Evolutionary conservation across 2,329 filamentous ascomycete genomes (phyloP), one percentile per base, ranked within the genome.

Genomic region (Boeremia lycopersici): DNA sequence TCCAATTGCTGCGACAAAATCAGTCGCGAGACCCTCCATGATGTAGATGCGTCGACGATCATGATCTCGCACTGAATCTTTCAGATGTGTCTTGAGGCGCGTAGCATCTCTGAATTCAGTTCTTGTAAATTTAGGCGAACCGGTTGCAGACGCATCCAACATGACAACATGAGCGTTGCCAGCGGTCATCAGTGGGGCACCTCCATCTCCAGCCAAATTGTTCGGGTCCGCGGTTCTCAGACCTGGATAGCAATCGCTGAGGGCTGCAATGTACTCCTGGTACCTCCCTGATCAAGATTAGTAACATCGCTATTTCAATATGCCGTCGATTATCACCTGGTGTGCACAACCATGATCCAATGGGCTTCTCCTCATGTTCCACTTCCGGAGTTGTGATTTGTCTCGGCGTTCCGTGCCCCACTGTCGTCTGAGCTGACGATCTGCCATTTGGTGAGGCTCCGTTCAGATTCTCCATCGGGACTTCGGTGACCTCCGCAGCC

Each of bases 21-120:
- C 69, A n/a, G 59, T 62, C 1, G 66, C 69, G 4, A 73, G 45
- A 0, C 71, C 70, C 51, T 74, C 71, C 68, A 74, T 69, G 12
- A 74, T 57, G 25, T 73, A 74, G 4, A 74, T 68, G 2, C 70
- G 56, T 47, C 65, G 56, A 4, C 46, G 53, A 7, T 56, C 48
- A 31, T 65, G 62, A 2, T 61, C 34, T 29, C 49, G 46, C 6
- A 34, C 26, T 1, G 56, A 47, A 1, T 19, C 25, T 11, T 53
- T 3, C 13, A 72, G 63, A 41, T 71, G 64, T 10, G 39, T 45
- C 19, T 44, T 34, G 4, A 73, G 62, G 2, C 66, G 51, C 13
- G 53, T 11, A 3, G 52, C 33, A 25, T 48, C 30, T 41, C 43
- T 36, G 15, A 47, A 47, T 17, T 39, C 44, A 6, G 15, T 30